Conservation (phyloP, 1,139 yeast genomes). For the Yamadazyma epiphylla region DNA sequence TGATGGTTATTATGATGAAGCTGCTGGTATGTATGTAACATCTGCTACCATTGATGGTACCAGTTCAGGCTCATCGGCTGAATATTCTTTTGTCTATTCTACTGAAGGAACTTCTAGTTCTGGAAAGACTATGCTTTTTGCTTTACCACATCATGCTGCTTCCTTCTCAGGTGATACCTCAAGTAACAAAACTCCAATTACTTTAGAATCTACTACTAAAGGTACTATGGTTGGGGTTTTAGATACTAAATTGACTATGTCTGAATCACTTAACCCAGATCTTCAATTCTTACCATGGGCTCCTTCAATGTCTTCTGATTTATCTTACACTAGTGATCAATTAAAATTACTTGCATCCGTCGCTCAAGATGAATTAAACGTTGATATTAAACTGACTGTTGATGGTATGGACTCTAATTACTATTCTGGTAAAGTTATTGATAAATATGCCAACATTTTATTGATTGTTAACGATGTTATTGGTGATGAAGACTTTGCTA, state of each 20-base stretch:
- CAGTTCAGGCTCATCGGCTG: constrained; percentile 34
- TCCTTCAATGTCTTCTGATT: constrained; percentile 20
- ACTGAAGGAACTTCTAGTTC: constrained; percentile 51
- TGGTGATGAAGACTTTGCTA: constrained; percentile 48
- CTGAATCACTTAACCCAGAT: constrained; percentile 46
- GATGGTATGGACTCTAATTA: constrained; percentile 52
- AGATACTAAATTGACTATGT: constrained; percentile 45
- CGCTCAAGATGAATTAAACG: constrained; percentile 56
- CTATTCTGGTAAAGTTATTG: constrained; percentile 66
- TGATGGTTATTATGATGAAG: constrained; percentile 29
- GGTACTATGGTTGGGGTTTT: constrained; percentile 63
- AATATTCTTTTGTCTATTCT: constrained; percentile 49
- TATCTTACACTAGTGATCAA: constrained; percentile 49
- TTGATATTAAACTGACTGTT: constrained; percentile 52
- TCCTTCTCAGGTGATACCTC: constrained; percentile 41
- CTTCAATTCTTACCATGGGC: constrained; percentile 64
- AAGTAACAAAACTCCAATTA: constrained; percentile 42
- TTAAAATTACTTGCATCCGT: constrained; percentile 47
- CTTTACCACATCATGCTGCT: constrained; percentile 68
- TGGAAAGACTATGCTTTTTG: constrained; percentile 55
- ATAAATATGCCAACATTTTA: constrained; percentile 70
- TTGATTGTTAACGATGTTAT: constrained; percentile 61
- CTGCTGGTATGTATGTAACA: constrained; percentile 38
- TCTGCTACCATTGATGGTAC: constrained; percentile 29
- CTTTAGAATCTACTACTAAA: constrained; percentile 57